Evolutionary conservation across 495 filamentous ascomycete species (phyloP), one percentile per base, ranked within the genome.

Genomic region (Pseudotulostoma volvatum): DNA sequence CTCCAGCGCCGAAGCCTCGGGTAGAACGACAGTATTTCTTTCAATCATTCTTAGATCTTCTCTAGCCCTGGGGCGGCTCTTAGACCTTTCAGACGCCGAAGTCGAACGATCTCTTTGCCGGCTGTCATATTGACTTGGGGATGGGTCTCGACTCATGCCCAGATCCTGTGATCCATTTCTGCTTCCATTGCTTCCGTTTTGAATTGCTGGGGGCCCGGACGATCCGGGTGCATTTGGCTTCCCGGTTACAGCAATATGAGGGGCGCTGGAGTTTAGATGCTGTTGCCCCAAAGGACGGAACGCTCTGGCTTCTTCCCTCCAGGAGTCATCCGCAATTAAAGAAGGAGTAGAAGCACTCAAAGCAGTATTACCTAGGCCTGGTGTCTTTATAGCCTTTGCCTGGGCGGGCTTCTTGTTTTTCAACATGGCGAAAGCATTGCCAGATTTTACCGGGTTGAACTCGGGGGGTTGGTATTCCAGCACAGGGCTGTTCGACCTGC

Each of bases 351-450:
- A 70, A 16, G 64, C 66, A 40, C 63, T 71, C 36, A 57, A 71
- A 17, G 57, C 66, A 5, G 64, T 40, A 31, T 60, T 49, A 18
- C 71, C 72, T 21, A 82, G 57, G 3, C 82, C 81, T 30, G 86
- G 67, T 55, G 84, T 75, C 55, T 81, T 85, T 55, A 76, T 67
- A 0, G 74, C 70, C 50, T 81, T 87, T 0, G 56, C 61, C 45
- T 31, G 56, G 40, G 41, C 39, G 18, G 59, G 55, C 19, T 54
- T 49, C 47, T 81, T 84, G 34, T 73, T 58, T 47, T 76, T 79
- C 39, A 90, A 56, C 16, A 84, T 63, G 2, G 72, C 71, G 39
- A 90, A 72, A 2, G 76, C 64, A 48, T 75, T 81, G 34, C 73
- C 64, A 18, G 63, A 44, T 38, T 56, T 61, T 15, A 46, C 50